These are phyloP conservation scores for Knoxia roxburghii DNA, from an alignment of 257 asterid species.

Conservation along the genomic window DNA sequence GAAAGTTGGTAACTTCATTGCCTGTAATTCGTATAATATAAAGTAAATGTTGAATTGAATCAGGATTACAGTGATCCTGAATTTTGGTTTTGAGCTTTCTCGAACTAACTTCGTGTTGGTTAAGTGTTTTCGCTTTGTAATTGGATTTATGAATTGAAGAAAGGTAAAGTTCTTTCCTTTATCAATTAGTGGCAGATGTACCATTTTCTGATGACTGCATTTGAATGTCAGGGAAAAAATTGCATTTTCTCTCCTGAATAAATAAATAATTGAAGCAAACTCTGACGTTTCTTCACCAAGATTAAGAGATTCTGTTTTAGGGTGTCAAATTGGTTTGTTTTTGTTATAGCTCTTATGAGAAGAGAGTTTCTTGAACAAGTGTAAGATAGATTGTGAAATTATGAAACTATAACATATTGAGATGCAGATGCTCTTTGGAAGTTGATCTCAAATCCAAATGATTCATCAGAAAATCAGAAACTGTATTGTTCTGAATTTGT, in stretches of 20 bases:
- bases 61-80: neutral
- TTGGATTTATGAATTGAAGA: neutral
- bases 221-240: neutral
- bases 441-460: neutral
- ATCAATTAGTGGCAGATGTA: neutral
- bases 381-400: too few relatives aligned
- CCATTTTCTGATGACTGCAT: too few relatives aligned
- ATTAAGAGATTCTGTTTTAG: neutral
- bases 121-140: neutral
- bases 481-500: neutral
- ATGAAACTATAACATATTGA: neutral
- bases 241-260: neutral
- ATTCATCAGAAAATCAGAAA: neutral
- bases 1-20: conserved; percentile 1
- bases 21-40: neutral
- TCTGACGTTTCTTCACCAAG: neutral
- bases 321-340: neutral
- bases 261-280: neutral
- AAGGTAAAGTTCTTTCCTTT: neutral
- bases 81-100: neutral
- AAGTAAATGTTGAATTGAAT: neutral
- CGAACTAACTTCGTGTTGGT: neutral
- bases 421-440: neutral
- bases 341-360: neutral
- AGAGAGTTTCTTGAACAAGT: neutral